Base-by-base conservation (phyloP, 2,329 filamentous ascomycete species). In the Neoarthrinium moseri region DNA sequence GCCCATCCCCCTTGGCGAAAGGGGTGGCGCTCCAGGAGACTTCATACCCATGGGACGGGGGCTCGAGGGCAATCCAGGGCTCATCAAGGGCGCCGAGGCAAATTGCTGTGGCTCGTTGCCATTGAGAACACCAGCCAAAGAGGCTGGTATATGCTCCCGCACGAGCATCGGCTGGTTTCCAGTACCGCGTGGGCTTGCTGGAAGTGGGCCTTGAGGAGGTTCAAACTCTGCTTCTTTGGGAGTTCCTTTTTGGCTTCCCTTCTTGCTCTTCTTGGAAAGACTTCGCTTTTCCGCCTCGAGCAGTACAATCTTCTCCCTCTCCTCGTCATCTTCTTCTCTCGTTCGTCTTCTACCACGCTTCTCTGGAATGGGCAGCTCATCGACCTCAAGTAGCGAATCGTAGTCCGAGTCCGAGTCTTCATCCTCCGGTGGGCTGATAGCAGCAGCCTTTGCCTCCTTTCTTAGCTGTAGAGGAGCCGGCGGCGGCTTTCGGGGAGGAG, bases 301-400 rank as follows among this genome's bases (percentile, higher is more conserved):
- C 37, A 79, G 63, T 1, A 79, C 81, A n/a, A 84, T 65, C 12
- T 82, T 73, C 60, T 92, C 89, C 38, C 91, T 82, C 45, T 89
- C 80, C 45, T 78, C 77, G 55, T 96, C 90, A 58, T 96, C 91
- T 51, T 96, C 89, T 63, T 92, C 90, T 43, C 91, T 80, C 3
- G 91, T 96, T 65, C 87, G 89, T 56, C 89, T 78, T 48, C 91
- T 81, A 7, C 91, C 92, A 51, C 91, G 80, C 43, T 82, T 72
- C 11, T 78, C 72, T 27, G 77, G 68, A 5, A 68, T 63, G 0
- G 77, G 71, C 40, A 84, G 72, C 51, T 87, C 84, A 35, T 85
- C 78, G 4, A 86, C 82, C 51, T 89, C 85, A 11, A 89, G 67
- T 27, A 87, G 77, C 51, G 91, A 87, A 48, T 94, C 89, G 55